Base-by-base conservation (phyloP, 169 alveolate species). In the Eimeria praecox region DNA sequence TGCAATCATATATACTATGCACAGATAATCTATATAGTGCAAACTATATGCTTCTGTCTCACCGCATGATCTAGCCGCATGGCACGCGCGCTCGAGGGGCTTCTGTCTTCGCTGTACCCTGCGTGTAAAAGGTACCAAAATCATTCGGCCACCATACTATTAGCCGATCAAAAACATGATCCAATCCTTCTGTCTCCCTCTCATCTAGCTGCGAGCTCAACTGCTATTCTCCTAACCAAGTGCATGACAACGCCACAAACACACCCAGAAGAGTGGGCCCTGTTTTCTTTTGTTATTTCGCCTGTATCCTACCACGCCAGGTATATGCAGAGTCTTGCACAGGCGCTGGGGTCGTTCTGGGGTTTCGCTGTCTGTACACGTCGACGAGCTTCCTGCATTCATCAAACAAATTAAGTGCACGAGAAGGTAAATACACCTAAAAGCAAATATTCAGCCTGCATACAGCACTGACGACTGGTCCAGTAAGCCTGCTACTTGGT, bases 91-190 rank as follows among this genome's bases (percentile, higher is more conserved):
- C 56, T 44, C 42, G 66, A 80, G 24, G 46, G 89, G 59, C 89
- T 80, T 42, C 89, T 40, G 42, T 80, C 86, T 75, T 75, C 86
- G 18, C 86, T 75, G 86, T 75, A 75, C 22, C 86, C 86, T 75
- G 78, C 33, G 24, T 30, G 78, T 12, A 24, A n/a, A 27, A 24
- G 40, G 40, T 66, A 30, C 78, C 1, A 66, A 20, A 66, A 40
- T n/a, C n/a, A n/a, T n/a, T n/a, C n/a, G n/a, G n/a, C n/a, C n/a
- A n/a, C n/a, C n/a, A n/a, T n/a, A n/a, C n/a, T n/a, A n/a, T n/a
- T n/a, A n/a, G n/a, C n/a, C n/a, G n/a, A n/a, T n/a, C n/a, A n/a
- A n/a, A n/a, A n/a, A n/a, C n/a, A n/a, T n/a, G n/a, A n/a, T n/a
- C n/a, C n/a, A n/a, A n/a, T n/a, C n/a, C n/a, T n/a, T n/a, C n/a